Evolutionary conservation across 768 basidiomycete genomes (phyloP), one percentile per base, ranked within the genome.

Genomic region (Mycena filopes): DNA sequence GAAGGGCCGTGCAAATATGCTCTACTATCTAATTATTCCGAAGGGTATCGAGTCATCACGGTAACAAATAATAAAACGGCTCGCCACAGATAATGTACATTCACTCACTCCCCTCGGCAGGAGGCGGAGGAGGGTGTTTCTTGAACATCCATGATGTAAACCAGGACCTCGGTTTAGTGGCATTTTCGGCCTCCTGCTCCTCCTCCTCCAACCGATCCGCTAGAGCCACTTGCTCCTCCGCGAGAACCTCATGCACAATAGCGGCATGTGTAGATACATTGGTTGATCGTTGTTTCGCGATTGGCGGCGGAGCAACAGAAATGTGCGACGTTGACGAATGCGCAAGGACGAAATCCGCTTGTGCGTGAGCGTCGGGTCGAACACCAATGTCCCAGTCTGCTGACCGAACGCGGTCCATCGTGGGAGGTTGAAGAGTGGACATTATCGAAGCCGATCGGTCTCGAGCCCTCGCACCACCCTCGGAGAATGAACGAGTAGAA

Each of bases 141-240:
- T 78, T 81, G 74, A 88, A 91, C 82, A 90, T 84, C 90, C 89
- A 91, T 36, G 87, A 83, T 41, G 84, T 87, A 66, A 89, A 76
- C 88, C 88, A 88, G 15, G 88, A 85, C 68, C 83, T 85, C 33
- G 80, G 79, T 28, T 76, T 76, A 58, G 76, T 79, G 23, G 80
- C 77, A 65, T 82, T 82, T 36, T 80, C 77, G 38, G 80, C 84
- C 67, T 87, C 84, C 12, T 78, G 80, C 69, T 86, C 77, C 74
- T 91, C 90, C 49, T 83, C 82, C 69, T 86, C 81, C 51, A 87
- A 70, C 47, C 86, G 79, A 67, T 86, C 81, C 33, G 81, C 80
- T 28, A 86, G 77, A 6, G 85, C 89, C 18, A 84, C 79, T 63
- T 85, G 81, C 75, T 92, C 91, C 73, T 93, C 91, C 41, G 86